phyloP scores from a whole-genome alignment of 2,329 filamentous ascomycete species.

The Acrodontium crateriforme region DNA sequence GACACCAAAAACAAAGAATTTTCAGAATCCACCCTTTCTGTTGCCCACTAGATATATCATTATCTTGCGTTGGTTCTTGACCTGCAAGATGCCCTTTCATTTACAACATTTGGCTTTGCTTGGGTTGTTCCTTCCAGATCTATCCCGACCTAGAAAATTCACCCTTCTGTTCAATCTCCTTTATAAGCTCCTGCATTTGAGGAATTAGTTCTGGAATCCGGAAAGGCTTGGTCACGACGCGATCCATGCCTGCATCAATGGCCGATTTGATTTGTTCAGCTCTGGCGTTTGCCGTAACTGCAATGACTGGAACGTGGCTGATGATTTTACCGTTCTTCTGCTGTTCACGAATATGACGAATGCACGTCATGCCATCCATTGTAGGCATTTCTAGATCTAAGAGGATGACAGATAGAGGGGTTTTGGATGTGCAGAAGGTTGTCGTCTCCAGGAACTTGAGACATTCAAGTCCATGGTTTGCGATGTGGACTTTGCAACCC shows the following conservation, averaged over 20 bases:
- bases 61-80: too few species aligned
- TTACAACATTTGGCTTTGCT: too few species aligned
- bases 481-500: slow-evolving; percentile 18
- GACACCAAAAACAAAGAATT: too few species aligned
- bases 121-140: too few species aligned
- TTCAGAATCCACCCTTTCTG: too few species aligned
- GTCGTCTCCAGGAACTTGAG: slow-evolving; percentile 15
- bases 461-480: slow-evolving; percentile 22
- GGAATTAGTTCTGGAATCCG: slow-evolving; percentile 21
- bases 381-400: slow-evolving; percentile 24
- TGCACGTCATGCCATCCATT: slow-evolving; percentile 21
- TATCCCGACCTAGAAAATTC: too few species aligned
- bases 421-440: slow-evolving; percentile 9
- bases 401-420: slow-evolving; percentile 16
- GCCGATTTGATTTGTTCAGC: slow-evolving; percentile 19
- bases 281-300: slow-evolving; percentile 22
- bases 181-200: slow-evolving; percentile 18
- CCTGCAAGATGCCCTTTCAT: too few species aligned
- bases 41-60: too few species aligned
- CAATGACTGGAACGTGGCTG: slow-evolving; percentile 18
- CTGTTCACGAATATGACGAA: slow-evolving; percentile 17
- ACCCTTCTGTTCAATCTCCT: too few species aligned
- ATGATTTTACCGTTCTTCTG: slow-evolving; percentile 25
- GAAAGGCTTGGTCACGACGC: slow-evolving; percentile 23
- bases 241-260: slow-evolving; percentile 21